A percentile compares a stretch with the other conserved stretches of the same genome.
phyloP scores from a whole-genome alignment of 139 green algal genomes.

The Chlorella sp. region DNA sequence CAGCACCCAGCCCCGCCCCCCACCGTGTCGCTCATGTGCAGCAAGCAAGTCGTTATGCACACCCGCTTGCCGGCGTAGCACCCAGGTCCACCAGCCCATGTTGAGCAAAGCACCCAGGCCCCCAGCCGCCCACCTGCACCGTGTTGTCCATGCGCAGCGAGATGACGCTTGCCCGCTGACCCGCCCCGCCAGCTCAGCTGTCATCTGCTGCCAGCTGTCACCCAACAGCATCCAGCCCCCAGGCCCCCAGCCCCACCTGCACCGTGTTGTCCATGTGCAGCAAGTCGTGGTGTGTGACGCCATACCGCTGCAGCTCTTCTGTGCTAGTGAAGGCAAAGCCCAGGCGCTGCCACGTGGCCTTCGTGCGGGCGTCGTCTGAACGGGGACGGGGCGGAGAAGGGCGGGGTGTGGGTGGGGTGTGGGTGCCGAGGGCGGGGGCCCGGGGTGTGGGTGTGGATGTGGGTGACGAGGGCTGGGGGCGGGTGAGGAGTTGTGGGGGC shows the following conservation, averaged over 20 bases:
- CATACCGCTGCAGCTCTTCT: conserved; percentile 74
- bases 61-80: neutral
- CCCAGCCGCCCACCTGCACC: neutral
- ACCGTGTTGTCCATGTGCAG: conserved; percentile 96
- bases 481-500: too few species aligned
- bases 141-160: neutral
- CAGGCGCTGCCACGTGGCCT: conserved; percentile 82
- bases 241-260: conserved; percentile 46
- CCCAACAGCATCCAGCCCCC: neutral
- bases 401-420: neutral
- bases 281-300: conserved; percentile 80
- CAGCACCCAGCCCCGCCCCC: neutral
- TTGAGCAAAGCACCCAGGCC: neutral
- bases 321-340: conserved; percentile 79
- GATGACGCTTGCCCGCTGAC: neutral
- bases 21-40: too few species aligned
- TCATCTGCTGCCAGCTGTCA: neutral
- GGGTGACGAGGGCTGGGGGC: too few species aligned
- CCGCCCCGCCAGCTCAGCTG: neutral
- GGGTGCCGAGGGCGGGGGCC: neutral
- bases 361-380: conserved; percentile 61
- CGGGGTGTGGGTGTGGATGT: neutral
- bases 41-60: neutral
- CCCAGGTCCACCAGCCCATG: too few species aligned
- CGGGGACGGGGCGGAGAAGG: neutral